These are phyloP conservation scores for Trifolium repens DNA, from an alignment of 306 rosid species.

Conservation along the genomic window DNA sequence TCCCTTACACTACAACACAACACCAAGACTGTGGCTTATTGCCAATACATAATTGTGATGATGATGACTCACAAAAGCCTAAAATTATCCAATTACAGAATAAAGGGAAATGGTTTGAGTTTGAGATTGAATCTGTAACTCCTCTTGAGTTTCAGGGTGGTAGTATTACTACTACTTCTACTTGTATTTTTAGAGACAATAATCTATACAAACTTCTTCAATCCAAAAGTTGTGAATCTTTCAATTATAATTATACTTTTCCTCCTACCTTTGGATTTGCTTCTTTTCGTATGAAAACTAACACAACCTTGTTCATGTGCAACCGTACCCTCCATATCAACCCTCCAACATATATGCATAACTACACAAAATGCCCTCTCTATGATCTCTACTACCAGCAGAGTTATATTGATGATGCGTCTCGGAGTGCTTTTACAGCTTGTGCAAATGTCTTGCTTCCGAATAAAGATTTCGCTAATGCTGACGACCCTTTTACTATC, in stretches of 20 bases:
- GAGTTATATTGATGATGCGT: neutral
- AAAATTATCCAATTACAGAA: slow-evolving; percentile 20
- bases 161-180: neutral
- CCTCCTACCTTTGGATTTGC: slow-evolving; percentile 18
- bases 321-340: slow-evolving; percentile 20
- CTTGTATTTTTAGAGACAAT: slow-evolving; percentile 26
- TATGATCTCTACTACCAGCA: slow-evolving; percentile 1
- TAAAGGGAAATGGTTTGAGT: slow-evolving; percentile 24
- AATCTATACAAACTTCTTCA: neutral
- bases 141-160: neutral
- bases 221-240: slow-evolving; percentile 37
- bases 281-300: neutral
- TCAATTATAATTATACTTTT: slow-evolving; percentile 33
- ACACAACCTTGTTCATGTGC: slow-evolving; percentile 35
- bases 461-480: slow-evolving; percentile 29
- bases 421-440: neutral
- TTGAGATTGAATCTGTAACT: neutral
- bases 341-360: neutral
- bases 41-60: slow-evolving; percentile 28
- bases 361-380: neutral
- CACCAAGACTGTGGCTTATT: slow-evolving; percentile 44
- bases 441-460: slow-evolving; percentile 51
- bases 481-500: neutral
- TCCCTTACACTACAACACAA: slow-evolving; percentile 41
- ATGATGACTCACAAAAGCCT: rapidly evolving